Conservation (phyloP, 805 yeast genomes). For the Candida awuae region DNA sequence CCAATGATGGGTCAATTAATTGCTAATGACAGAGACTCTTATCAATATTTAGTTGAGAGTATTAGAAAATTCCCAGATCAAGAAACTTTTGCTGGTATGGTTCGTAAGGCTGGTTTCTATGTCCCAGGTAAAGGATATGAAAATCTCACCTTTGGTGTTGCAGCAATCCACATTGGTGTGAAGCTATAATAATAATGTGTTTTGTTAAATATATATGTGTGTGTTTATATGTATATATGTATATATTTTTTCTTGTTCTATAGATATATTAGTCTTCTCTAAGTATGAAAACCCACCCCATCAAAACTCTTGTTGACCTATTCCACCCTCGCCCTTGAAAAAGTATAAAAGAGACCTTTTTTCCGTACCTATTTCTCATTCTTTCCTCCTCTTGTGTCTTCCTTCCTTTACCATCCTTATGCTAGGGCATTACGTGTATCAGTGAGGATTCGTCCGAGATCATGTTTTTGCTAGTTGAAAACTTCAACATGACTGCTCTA, state of each 20-base stretch:
- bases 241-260: not conserved
- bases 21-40: constrained; percentile 92
- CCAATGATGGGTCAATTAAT: constrained; percentile 95
- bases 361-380: not conserved
- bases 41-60: constrained; percentile 93
- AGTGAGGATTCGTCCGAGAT: constrained; percentile 99
- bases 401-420: constrained; percentile 67
- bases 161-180: constrained; percentile 93
- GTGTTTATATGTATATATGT: not conserved
- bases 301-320: too few species aligned
- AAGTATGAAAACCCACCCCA: too few species aligned
- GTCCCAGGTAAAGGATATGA: constrained; percentile 90
- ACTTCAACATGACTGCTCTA: constrained; percentile 90
- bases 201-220: not conserved
- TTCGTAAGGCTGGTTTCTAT: constrained; percentile 89
- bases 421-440: constrained; percentile 99
- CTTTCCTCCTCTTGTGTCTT: constrained; percentile 1
- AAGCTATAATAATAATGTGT: constrained; percentile 44
- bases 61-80: constrained; percentile 88
- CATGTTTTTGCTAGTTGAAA: constrained; percentile 99
- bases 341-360: not conserved
- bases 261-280: too few species aligned
- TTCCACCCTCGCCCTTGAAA: too few species aligned
- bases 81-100: constrained; percentile 85
- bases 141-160: constrained; percentile 87